Conservation (phyloP, 306 rosid species). For the Pueraria montana region DNA sequence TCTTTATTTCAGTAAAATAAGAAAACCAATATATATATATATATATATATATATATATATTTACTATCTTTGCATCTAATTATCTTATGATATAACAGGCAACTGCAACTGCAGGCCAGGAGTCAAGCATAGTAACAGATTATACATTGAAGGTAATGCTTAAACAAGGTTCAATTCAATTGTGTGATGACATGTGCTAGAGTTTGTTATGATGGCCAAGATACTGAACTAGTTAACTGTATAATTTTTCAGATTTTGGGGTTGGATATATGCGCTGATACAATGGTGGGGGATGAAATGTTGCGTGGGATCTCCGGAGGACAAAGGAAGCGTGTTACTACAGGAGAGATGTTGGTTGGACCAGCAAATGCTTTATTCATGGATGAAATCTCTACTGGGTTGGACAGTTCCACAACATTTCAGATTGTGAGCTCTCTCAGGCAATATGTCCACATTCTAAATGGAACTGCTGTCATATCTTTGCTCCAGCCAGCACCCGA, state of each 20-base stretch:
- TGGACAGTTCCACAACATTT: constrained; percentile 74
- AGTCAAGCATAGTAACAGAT: constrained; percentile 50
- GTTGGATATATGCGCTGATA: constrained; percentile 89
- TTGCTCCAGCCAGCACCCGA: constrained; percentile 76
- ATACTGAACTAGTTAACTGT: constrained; percentile 23
- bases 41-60: no score
- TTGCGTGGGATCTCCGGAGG: constrained; percentile 97
- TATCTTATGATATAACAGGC: constrained; percentile 47
- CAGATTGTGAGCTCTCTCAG: constrained; percentile 64
- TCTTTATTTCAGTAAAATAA: neutral
- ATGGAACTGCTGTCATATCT: constrained; percentile 51
- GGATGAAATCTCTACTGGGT: constrained; percentile 76
- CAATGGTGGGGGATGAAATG: constrained; percentile 89
- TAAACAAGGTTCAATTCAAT: neutral
- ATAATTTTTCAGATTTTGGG: constrained; percentile 73
- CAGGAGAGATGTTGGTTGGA: constrained; percentile 76
- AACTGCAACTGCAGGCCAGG: constrained; percentile 63
- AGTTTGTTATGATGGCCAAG: no score
- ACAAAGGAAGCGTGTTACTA: constrained; percentile 91
- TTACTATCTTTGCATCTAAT: neutral
- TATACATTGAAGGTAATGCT: constrained; percentile 16
- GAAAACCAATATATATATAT: neutral
- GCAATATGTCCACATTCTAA: constrained; percentile 56
- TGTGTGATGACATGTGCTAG: neutral
- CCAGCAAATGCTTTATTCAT: constrained; percentile 67